Conservation (phyloP, 148 eudicot species). For the Linanthus parryae region DNA sequence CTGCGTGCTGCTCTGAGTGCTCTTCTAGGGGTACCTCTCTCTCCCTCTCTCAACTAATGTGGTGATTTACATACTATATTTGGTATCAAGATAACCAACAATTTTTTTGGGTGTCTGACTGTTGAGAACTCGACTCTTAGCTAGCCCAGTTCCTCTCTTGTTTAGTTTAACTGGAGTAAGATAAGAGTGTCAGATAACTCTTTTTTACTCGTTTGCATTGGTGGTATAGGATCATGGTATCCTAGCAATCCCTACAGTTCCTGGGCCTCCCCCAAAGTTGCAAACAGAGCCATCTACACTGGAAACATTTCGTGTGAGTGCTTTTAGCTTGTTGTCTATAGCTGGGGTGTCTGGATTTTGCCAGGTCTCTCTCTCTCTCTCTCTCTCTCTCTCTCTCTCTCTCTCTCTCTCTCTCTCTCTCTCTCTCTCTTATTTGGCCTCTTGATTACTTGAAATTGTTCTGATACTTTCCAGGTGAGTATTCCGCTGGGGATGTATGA, state of each 20-base stretch:
- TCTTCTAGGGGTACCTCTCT: conserved; percentile 59
- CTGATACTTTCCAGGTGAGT: conserved; percentile 47
- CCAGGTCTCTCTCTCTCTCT: conserved; percentile 53
- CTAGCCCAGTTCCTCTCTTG: too few relatives aligned
- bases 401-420: not conserved
- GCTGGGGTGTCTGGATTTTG: conserved; percentile 90
- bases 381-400: conserved; percentile 14
- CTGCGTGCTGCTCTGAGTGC: conserved; percentile 61
- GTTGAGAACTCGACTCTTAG: too few relatives aligned
- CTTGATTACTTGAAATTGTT: too few relatives aligned
- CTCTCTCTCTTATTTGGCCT: too few relatives aligned
- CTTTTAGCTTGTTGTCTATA: conserved; percentile 74
- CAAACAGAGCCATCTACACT: conserved; percentile 48
- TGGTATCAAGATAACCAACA: too few relatives aligned
- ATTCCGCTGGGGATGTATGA: conserved; percentile 70
- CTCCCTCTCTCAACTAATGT: conserved; percentile 3
- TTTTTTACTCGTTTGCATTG: too few relatives aligned
- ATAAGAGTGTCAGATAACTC: too few relatives aligned
- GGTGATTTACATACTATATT: not conserved
- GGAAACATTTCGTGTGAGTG: conserved; percentile 65
- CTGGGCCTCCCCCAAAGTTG: conserved; percentile 82
- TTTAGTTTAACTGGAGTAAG: too few relatives aligned
- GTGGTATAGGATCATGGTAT: conserved; percentile 55
- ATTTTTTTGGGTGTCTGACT: too few relatives aligned
- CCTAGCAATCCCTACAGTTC: conserved; percentile 79